Evolutionary conservation across 1,284 basidiomycete species (phyloP).

Genomic region (Cutaneotrichosporon daszewskae): DNA sequence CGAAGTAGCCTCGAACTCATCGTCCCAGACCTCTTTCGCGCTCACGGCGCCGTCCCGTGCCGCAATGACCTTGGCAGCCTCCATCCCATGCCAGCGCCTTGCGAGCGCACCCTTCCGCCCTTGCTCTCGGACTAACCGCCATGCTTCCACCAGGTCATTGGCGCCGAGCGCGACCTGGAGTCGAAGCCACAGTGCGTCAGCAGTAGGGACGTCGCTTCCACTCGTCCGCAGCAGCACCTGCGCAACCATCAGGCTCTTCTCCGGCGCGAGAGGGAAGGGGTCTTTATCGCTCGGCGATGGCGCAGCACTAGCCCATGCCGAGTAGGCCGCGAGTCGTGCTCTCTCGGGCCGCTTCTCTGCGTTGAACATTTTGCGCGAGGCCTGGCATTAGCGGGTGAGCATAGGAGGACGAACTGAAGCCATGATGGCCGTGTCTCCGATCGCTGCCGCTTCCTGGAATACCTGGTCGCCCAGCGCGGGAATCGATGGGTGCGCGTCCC

Average conservation of each 20-base stretch:
- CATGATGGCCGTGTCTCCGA: conserved; percentile 26
- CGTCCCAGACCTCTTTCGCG: conserved; percentile 15
- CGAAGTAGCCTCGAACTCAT: conserved; percentile 24
- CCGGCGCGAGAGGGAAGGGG: conserved; percentile 17
- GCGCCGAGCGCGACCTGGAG: conserved; percentile 30
- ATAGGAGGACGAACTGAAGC: conserved; percentile 13
- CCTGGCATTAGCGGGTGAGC: neutral
- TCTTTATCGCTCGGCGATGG: conserved; percentile 5
- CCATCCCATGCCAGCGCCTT: conserved; percentile 29
- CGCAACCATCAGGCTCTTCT: conserved; percentile 23
- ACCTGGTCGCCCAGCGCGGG: conserved; percentile 34
- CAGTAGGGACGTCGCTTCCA: conserved; percentile 12
- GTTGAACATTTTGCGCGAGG: conserved; percentile 38
- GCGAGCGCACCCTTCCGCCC: conserved; percentile 24
- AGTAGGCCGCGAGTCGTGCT: conserved; percentile 37
- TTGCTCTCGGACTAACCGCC: conserved; percentile 17
- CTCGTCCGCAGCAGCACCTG: conserved; percentile 23
- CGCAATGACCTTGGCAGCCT: conserved; percentile 19
- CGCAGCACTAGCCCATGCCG: conserved; percentile 4
- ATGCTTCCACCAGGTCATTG: conserved; percentile 19
- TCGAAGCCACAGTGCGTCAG: conserved; percentile 39
- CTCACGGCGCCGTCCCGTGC: conserved; percentile 5
- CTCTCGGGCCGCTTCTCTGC: conserved; percentile 26
- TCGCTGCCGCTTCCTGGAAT: conserved; percentile 28
- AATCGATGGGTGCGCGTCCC: conserved; percentile 22